Conservation (phyloP, 768 basidiomycete genomes). For the Pulveroboletus sp. region DNA sequence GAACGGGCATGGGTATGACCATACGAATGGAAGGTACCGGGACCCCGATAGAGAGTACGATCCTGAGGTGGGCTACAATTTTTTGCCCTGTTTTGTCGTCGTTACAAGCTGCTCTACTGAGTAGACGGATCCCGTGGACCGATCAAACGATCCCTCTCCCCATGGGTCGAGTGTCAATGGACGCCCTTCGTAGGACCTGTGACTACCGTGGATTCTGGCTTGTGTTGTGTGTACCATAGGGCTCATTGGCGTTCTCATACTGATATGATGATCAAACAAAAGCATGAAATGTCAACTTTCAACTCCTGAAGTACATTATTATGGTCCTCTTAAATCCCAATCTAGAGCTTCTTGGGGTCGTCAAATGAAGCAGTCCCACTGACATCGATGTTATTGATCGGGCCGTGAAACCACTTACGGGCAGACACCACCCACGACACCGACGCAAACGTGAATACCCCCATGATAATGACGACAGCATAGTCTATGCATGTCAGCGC, state of each 20-base stretch:
- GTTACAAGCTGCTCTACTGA: not conserved
- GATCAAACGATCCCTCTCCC: constrained; percentile 20
- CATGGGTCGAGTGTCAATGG: constrained; percentile 24
- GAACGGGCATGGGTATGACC: constrained; percentile 25
- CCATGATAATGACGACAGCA: constrained; percentile 60
- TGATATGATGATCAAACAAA: not conserved
- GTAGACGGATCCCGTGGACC: constrained; percentile 13
- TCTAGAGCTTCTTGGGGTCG: constrained; percentile 12
- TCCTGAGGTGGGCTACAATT: constrained; percentile 10
- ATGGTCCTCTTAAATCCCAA: not conserved
- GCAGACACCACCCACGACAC: constrained; percentile 65
- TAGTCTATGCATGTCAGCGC: constrained; percentile 46
- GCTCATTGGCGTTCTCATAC: not conserved
- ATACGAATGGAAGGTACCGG: constrained; percentile 27
- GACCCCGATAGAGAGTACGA: constrained; percentile 26
- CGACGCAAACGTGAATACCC: constrained; percentile 61
- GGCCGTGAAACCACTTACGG: constrained; percentile 67
- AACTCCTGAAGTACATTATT: not conserved
- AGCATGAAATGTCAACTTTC: not conserved
- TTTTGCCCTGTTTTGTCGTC: not conserved
- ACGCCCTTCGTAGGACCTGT: constrained; percentile 17
- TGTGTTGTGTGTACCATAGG: not conserved
- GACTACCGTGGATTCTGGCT: not conserved
- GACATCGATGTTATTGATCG: constrained; percentile 47
- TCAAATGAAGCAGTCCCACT: constrained; percentile 1